Evolutionary conservation across 495 filamentous ascomycete genomes (phyloP).

Genomic region (Aspergillus baeticus): DNA sequence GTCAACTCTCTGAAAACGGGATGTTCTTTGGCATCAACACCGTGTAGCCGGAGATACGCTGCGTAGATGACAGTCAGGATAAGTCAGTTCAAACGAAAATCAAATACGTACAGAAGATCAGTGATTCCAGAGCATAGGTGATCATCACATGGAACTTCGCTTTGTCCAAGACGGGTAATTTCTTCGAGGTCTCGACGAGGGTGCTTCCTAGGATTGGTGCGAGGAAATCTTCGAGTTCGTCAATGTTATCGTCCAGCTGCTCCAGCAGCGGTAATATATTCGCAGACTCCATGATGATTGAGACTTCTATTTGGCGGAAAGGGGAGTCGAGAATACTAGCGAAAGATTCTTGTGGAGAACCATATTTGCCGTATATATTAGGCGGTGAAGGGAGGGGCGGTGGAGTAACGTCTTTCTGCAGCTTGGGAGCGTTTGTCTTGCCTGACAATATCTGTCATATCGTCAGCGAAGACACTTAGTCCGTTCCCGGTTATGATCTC

Average conservation of each 20-base stretch:
- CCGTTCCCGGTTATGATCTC: too few species aligned
- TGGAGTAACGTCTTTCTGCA: slow-evolving; percentile 1
- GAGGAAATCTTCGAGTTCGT: slow-evolving; percentile 72
- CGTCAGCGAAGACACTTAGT: too few species aligned
- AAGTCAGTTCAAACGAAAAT: neutral
- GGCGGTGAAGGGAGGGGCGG: neutral
- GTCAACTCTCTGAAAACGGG: slow-evolving; percentile 80
- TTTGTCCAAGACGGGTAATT: slow-evolving; percentile 87
- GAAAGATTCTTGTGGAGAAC: neutral
- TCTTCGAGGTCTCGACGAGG: slow-evolving; percentile 65
- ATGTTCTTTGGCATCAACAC: slow-evolving; percentile 76
- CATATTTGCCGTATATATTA: neutral
- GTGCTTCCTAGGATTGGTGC: slow-evolving; percentile 62
- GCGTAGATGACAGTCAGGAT: slow-evolving; percentile 22
- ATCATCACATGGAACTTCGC: slow-evolving; percentile 84
- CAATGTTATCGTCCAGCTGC: slow-evolving; percentile 70
- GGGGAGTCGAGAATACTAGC: neutral
- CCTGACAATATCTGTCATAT: too few species aligned
- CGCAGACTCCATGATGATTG: slow-evolving; percentile 37
- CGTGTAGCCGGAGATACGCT: slow-evolving; percentile 81
- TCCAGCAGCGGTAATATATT: slow-evolving; percentile 58
- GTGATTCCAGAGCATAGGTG: slow-evolving; percentile 87
- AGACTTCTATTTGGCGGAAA: neutral
- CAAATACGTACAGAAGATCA: slow-evolving; percentile 72
- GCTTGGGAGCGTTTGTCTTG: neutral